Evolutionary conservation across 1,139 yeast genomes (phyloP), one percentile per base, ranked within the genome.

Genomic region (Yamadazyma aaseri): DNA sequence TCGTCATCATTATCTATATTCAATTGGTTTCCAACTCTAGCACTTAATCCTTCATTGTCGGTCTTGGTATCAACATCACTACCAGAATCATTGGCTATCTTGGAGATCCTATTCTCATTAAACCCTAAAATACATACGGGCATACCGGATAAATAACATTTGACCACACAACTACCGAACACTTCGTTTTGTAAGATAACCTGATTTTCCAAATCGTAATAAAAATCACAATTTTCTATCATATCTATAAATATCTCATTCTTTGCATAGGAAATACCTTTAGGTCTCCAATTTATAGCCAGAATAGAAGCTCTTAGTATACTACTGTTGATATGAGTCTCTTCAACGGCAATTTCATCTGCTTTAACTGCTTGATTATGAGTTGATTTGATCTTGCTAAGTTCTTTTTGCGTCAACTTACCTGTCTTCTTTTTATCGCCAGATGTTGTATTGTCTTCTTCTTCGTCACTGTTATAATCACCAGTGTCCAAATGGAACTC

Each of bases 261-360:
- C 35, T 70, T 70, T 13, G 72, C 58, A 44, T 70, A 70, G 38
- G 61, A 68, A 2, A 70, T 69, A 10, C 76, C 76, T 45, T 69
- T 69, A 7, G 73, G 74, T 33, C 76, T 47, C 76, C 76, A 70
- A 45, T 62, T 67, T 15, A 70, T 63, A 0, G 71, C 57, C 61
- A 63, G 70, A 2, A 67, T 58, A 16, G 65, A 59, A 0, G 73
- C 65, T 25, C 73, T 63, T 47, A 53, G 64, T 10, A 84, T 74
- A 12, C 85, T 75, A 30, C 86, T 76, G 50, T 84, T 83, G 40
- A 82, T 66, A 21, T 50, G 42, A 14, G 49, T 44, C 3, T 53
- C 46, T 9, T 61, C 60, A 11, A 56, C 42, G 1, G 49, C 49
- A n/a, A 61, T 44, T 8, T 55, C 58, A 34, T 65, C 69, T 1